Evolutionary conservation across 2,329 filamentous ascomycete genomes (phyloP).

Genomic region (Hypoxylon sp.): DNA sequence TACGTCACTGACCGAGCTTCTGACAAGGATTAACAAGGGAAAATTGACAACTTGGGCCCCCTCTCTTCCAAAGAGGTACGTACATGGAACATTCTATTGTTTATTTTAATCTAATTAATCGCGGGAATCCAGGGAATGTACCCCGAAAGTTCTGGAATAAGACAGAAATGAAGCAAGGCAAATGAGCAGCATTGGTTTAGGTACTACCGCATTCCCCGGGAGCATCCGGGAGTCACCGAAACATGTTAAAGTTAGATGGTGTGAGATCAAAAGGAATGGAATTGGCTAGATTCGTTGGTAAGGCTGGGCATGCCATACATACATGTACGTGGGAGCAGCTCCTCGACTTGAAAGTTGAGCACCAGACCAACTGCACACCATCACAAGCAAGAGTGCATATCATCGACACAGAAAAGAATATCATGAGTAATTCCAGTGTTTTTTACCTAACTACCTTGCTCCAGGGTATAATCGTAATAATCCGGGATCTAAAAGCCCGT

Average conservation of each 20-base stretch:
- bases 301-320: constrained; percentile 7
- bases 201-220: constrained; percentile 15
- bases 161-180: constrained; percentile 12
- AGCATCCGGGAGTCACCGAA: constrained; percentile 19
- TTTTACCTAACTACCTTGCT: constrained; percentile 29
- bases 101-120: constrained; percentile 10
- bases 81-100: background rate
- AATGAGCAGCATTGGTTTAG: constrained; percentile 8
- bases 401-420: constrained; percentile 1
- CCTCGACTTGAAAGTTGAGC: background rate
- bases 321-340: background rate
- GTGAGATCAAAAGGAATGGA: constrained; percentile 1
- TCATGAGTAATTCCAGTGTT: constrained; percentile 22
- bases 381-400: constrained; percentile 1
- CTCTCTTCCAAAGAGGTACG: constrained; percentile 15
- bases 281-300: background rate
- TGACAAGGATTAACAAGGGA: constrained; percentile 28
- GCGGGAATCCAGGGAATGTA: background rate
- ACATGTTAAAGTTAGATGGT: constrained; percentile 3
- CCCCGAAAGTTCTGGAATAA: constrained; percentile 22
- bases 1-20: constrained; percentile 37
- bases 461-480: constrained; percentile 32
- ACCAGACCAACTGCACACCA: constrained; percentile 1
- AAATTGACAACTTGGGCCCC: constrained; percentile 15
- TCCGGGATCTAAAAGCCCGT: constrained; percentile 16